These are phyloP conservation scores for Gynochthodes officinalis DNA, from an alignment of 257 asterid genomes.

Conservation along the genomic window DNA sequence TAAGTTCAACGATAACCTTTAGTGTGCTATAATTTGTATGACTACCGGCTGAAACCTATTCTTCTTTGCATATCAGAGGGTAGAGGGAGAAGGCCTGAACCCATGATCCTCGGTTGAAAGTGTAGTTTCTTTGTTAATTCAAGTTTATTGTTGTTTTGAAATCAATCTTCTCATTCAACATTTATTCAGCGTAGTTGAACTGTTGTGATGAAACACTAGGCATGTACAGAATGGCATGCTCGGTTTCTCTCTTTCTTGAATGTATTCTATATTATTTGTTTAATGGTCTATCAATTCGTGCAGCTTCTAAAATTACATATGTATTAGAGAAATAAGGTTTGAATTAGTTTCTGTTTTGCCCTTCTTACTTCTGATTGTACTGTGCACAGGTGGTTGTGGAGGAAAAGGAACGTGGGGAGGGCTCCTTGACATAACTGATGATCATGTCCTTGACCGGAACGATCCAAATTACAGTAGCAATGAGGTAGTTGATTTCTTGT, in stretches of 20 bases:
- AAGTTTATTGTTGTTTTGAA: neutral
- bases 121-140: neutral
- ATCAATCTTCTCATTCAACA: neutral
- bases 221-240: neutral
- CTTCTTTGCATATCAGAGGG: neutral
- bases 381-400: slow-evolving; percentile 75
- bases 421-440: slow-evolving; percentile 51
- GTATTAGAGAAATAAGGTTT: neutral
- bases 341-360: neutral
- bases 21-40: neutral
- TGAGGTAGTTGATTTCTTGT: slow-evolving; percentile 36
- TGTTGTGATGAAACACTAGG: neutral
- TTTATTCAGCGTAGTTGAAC: neutral
- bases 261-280: neutral
- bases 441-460: slow-evolving; percentile 38
- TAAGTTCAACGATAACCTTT: neutral
- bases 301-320: neutral
- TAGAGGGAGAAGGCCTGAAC: neutral
- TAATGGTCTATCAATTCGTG: neutral
- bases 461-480: slow-evolving; percentile 70
- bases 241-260: neutral
- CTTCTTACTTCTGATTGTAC: neutral
- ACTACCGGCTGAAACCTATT: neutral
- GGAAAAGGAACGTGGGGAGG: slow-evolving; percentile 95
- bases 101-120: neutral